Evolutionary conservation across 495 filamentous ascomycete species (phyloP), one percentile per base, ranked within the genome.

Genomic region (Penicillium desertorum): DNA sequence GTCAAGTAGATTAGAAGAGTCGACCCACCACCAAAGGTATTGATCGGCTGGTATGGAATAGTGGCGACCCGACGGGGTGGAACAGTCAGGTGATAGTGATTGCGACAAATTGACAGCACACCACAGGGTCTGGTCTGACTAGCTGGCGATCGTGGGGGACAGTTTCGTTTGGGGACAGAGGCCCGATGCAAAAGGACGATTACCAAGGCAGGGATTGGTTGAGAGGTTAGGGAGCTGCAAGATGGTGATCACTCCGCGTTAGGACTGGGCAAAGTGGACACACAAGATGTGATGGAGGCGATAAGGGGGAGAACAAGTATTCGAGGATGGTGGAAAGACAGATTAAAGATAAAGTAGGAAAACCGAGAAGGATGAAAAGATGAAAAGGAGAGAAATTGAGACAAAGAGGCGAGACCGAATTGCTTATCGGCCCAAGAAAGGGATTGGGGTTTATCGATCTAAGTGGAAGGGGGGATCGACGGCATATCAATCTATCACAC

Each of bases 381-480:
- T 43, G 47, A 32, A 45, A 51, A 54, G 29, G 44, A 53, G 51
- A 51, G 53, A 62, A 53, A 7, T 16, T 17, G 54, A 51, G n/a
- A 56, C 45, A 61, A 59, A 62, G 48, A 54, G 23, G 43, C 36
- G 25, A 54, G 32, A 50, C 32, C 34, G 14, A 46, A 55, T 37
- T 43, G 37, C 53, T 55, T 55, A 55, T 55, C 53, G 20, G 20
- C 44, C 22, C 51, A 53, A 53, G 46, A 58, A 58, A 57, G 55
- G 58, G 58, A 62, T 64, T 62, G 58, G 55, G 64, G 48, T 58
- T 71, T 69, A 69, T 69, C 66, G 66, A 69, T 69, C 66, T 66
- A 64, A 66, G 64, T 34, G 30, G 61, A 63, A 56, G 64, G 61
- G 61, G 62, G 57, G 69, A 68, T 68, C 67, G 53, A 61, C 63